Conservation (phyloP, 345 rosid species). For the Combretum micranthum region DNA sequence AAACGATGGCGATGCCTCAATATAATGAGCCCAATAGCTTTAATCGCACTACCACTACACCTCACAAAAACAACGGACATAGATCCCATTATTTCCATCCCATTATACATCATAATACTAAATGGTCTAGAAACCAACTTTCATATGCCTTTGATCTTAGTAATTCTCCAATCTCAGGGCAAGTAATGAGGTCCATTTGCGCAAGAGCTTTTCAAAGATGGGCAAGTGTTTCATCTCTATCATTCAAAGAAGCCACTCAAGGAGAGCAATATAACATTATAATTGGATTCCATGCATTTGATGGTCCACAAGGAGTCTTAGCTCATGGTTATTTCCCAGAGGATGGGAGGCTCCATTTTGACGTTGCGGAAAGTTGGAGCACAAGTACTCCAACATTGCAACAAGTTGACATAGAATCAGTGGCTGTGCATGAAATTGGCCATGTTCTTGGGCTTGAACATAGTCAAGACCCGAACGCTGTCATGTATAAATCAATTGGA, state of each 20-base stretch:
- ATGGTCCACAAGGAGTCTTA: background rate
- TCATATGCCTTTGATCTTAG: no score
- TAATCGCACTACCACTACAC: no score
- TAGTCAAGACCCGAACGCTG: background rate
- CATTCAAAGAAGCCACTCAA: background rate
- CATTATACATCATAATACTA: no score
- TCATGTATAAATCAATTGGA: background rate
- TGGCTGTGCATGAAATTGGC: background rate
- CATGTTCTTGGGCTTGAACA: background rate
- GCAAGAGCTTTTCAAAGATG: background rate
- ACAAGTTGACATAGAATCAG: background rate
- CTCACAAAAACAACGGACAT: no score
- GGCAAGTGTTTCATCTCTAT: background rate
- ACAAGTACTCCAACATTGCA: background rate
- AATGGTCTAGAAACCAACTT: no score
- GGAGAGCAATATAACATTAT: background rate
- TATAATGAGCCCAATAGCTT: slow-evolving; percentile 15
- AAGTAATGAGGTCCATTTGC: background rate
- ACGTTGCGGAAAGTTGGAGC: background rate
- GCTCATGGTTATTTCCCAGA: background rate
- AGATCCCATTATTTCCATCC: no score
- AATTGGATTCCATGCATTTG: background rate
- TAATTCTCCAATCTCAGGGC: no score
- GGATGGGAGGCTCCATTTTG: background rate
- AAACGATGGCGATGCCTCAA: slow-evolving; percentile 13